These are phyloP conservation scores for Styphnolobium japonicum DNA, from an alignment of 306 rosid species.

Conservation along the genomic window DNA sequence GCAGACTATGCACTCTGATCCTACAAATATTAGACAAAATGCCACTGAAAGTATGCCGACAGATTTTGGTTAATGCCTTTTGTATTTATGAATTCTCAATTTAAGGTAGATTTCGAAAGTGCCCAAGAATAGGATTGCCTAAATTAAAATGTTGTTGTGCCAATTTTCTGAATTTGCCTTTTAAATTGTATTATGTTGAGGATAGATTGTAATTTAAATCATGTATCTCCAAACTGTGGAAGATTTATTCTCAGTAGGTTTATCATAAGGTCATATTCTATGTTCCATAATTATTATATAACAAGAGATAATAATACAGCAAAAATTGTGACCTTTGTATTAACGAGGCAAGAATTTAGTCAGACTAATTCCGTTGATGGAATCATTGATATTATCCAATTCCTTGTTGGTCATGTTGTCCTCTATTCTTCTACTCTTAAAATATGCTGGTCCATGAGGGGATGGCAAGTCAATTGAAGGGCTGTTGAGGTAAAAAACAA, in stretches of 20 bases:
- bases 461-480: constrained; percentile 21
- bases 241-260: not conserved
- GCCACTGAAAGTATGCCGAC: no score
- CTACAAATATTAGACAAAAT: no score
- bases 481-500: constrained; percentile 35
- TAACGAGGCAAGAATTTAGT: constrained; percentile 31
- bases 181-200: no score
- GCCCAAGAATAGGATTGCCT: not conserved
- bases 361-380: constrained; percentile 15
- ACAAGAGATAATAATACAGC: not conserved
- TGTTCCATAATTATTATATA: not conserved
- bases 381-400: not conserved
- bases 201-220: not conserved
- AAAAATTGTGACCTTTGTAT: not conserved
- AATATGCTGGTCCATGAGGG: constrained; percentile 30
- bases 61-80: not conserved
- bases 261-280: not conserved
- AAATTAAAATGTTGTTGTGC: not conserved
- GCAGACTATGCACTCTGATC: no score
- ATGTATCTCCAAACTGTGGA: not conserved
- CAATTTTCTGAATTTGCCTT: no score
- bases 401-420: not conserved
- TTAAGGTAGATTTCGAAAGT: no score
- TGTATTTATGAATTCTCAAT: not conserved
- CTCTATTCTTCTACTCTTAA: not conserved